These are phyloP conservation scores for Amanita muscaria DNA, from an alignment of 768 basidiomycete species.

Conservation along the genomic window DNA sequence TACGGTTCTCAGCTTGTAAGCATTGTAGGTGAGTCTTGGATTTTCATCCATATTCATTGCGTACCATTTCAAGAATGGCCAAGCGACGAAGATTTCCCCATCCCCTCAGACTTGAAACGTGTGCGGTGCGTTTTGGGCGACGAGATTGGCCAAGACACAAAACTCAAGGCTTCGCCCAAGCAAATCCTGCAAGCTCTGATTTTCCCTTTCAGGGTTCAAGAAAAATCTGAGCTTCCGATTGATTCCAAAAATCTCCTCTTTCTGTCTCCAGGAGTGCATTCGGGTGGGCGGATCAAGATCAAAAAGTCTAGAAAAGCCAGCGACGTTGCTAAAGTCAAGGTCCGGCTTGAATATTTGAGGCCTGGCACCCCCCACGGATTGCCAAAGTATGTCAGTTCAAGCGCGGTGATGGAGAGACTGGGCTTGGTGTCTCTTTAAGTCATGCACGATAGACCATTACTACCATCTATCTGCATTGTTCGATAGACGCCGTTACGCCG, in stretches of 20 bases:
- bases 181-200: neutral
- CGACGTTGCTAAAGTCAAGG: slow-evolving; percentile 8
- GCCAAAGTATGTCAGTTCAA: slow-evolving; percentile 23
- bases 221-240: slow-evolving; percentile 21
- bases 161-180: neutral
- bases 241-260: slow-evolving; percentile 23
- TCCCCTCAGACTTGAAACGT: slow-evolving; percentile 5
- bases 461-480: too few species aligned
- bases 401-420: slow-evolving; percentile 18
- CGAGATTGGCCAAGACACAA: neutral
- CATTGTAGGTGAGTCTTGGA: neutral
- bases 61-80: neutral
- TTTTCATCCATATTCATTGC: neutral
- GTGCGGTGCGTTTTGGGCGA: slow-evolving; percentile 6
- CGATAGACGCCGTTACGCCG: slow-evolving; percentile 16
- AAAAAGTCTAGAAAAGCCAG: slow-evolving; percentile 7
- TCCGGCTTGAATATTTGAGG: slow-evolving; percentile 10
- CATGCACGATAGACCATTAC: neutral
- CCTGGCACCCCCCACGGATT: slow-evolving; percentile 14
- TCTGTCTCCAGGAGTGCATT: slow-evolving; percentile 23
- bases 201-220: slow-evolving; percentile 4
- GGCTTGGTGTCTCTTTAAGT: slow-evolving; percentile 30
- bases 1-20: neutral
- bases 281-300: slow-evolving; percentile 13
- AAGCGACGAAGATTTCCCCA: slow-evolving; percentile 2